These are phyloP conservation scores for Xylaria intraflava DNA, from an alignment of 495 filamentous ascomycete species.

Conservation along the genomic window DNA sequence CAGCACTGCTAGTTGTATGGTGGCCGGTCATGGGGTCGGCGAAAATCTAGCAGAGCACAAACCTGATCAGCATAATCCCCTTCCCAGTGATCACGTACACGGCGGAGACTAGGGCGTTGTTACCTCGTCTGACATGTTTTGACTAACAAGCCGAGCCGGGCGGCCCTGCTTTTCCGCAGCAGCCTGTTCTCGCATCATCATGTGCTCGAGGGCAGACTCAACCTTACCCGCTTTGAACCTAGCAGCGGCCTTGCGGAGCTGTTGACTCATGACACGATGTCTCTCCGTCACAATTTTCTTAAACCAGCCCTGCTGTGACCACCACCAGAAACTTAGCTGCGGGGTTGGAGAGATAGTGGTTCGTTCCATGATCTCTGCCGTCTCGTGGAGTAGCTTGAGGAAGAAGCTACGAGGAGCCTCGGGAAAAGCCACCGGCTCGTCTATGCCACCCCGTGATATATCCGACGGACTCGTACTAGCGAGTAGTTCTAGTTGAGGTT, in stretches of 20 bases:
- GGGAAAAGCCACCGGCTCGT: background rate
- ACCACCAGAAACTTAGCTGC: background rate
- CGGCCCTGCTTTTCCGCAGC: background rate
- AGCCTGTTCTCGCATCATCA: background rate
- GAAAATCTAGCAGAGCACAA: slow-evolving; percentile 10
- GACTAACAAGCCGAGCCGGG: background rate
- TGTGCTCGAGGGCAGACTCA: background rate
- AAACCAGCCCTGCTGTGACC: background rate
- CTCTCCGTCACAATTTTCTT: background rate
- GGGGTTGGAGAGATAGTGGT: background rate
- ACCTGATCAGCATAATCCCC: background rate
- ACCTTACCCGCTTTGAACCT: background rate
- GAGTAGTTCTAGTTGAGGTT: slow-evolving; percentile 8
- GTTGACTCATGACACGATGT: background rate
- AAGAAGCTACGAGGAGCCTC: background rate
- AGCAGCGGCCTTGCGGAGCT: background rate
- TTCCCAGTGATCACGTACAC: background rate
- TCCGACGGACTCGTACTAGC: background rate
- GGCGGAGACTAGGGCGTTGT: background rate
- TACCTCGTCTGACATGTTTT: slow-evolving; percentile 1
- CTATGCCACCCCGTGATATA: background rate
- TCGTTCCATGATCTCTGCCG: background rate
- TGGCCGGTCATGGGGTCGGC: slow-evolving; percentile 27
- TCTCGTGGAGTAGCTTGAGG: background rate
- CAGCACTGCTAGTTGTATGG: slow-evolving; percentile 22